Evolutionary conservation across 352 stramenopile species (phyloP), one percentile per base, ranked within the genome.

Genomic region (Pythium folliculosum): DNA sequence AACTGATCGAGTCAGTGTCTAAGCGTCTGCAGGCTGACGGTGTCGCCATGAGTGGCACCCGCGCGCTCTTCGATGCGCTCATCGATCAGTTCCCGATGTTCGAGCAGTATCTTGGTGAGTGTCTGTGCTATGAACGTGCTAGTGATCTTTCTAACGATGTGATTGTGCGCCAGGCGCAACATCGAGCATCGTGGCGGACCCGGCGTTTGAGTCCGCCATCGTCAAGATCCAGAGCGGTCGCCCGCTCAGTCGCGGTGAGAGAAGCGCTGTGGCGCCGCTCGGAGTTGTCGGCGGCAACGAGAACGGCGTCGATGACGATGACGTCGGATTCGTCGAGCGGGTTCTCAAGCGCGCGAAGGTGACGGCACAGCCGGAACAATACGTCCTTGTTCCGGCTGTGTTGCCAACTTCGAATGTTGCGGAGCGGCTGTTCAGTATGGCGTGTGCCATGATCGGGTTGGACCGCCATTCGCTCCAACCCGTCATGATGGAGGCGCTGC

Each of bases 41-140:
- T 61, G 5, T 51, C 3, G 2, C 44, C 3, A 50, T 68, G 19
- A 25, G 52, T 16, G 52, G 68, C 22, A 45, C 30, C 2, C 52
- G 59, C 1, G 17, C 45, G 5, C 63, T 48, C 19, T 61, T 68
- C 21, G 65, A 68, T n/a, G 52, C 21, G 3, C 59, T 72, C 5
- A 60, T 64, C 21, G 38, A 61, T 2, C 16, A 14, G 5, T 63
- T 63, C 16, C 44, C 44, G 7, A 3, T 23, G 53, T 60, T 60
- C 21, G 53, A 0, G 0, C n/a, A 50, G 2, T 60, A 50, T 22
- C n/a, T 50, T 16, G 37, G 38, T 60, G 50, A 21, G 32, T 19
- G 9, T 47, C 7, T 16, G 30, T 7, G 5, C 32, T 30, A 47
- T 19, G 8, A 6, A 22, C n/a, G n/a, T n/a, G n/a, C n/a, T n/a